Evolutionary conservation across 805 yeast genomes (phyloP), one percentile per base, ranked within the genome.

Genomic region (Cyberlindnera veronae): DNA sequence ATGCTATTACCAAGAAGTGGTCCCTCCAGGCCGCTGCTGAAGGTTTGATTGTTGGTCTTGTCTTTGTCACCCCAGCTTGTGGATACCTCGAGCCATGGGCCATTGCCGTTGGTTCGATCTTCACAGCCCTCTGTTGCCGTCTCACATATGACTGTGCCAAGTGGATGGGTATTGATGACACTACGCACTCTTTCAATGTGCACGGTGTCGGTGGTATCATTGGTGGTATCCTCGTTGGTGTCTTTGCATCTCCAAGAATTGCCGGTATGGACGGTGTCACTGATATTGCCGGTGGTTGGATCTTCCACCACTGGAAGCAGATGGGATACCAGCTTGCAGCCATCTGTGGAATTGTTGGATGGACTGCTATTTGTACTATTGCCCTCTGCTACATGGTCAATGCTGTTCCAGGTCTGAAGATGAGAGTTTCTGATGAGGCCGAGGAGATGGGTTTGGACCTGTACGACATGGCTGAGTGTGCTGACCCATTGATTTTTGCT

Each of bases 51-150:
- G 87, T 95, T 16, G 99, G 98, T 3, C 74, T 91, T 29, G 98
- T 91, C n/a, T 97, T 97, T 5, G 96, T 96, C 2, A 91, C 99
- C 1, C 98, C 99, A 16, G 78, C 95, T 15, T 83, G 95, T 29
- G 98, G 98, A 14, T 73, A 79, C 57, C 84, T 91, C 43, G 93
- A 96, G 3, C 71, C 90, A 36, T 93, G 96, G 89, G 96, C 90
- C 1, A 81, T 95, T 7, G 83, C 86, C 6, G 72, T 88, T 18
- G 79, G 89, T 46, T 95, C 97, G 2, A 69, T 86, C 20, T 72
- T 77, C 8, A 71, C 96, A 1, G 95, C 95, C 15, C 60, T 81
- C 12, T 76, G 81, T 22, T 91, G 98, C 72, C 90, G 91, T 68
- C 80, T 82, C 54, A 71, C 95, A 34, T 90, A 96, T 37, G 80